Evolutionary conservation across 2,329 filamentous ascomycete genomes (phyloP), one percentile per base, ranked within the genome.

Genomic region (Neurospora crassa): DNA sequence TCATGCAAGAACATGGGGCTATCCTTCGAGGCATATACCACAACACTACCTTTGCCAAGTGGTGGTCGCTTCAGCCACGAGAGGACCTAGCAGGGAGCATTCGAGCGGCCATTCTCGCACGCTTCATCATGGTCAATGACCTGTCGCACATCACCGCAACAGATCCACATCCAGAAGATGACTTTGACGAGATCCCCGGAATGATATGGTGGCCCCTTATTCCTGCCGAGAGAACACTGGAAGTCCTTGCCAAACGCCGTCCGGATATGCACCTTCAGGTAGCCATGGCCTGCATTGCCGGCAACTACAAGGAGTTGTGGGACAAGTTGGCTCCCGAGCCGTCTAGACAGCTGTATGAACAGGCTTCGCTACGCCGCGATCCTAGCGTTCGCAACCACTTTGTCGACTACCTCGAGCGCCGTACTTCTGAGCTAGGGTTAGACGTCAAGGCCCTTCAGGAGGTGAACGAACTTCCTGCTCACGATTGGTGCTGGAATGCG

Each of bases 181-280:
- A 63, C 0, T 34, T 1, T 7, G 4, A 68, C n/a, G 68, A 72
- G 7, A 40, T 72, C 0, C 73, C 73, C 0, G 41, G 34, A 16
- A 68, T 67, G 69, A 75, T 75, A 63, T 74, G 74, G 74, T 72
- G 70, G 24, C 73, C 74, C 4, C 71, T 53, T n/a, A 5, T 43
- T 7, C 42, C 72, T 16, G 12, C 59, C 24, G 24, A 40, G n/a
- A 34, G 43, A 37, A 71, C 71, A 0, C 68, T 69, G 14, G 24
- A 34, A 18, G 72, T 70, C 67, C 68, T 74, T 12, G 70, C 42
- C 37, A 37, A 68, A 6, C 69, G 68, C 2, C 20, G 34, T 59
- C 72, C 72, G 0, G 63, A 69, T 2, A 70, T 71, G 72, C 67
- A 24, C 8, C 67, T 41, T 16, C 59, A 43, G 6, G 71, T 67